Conservation (phyloP, 2,329 filamentous ascomycete species). For the Verticillium isaacii region DNA sequence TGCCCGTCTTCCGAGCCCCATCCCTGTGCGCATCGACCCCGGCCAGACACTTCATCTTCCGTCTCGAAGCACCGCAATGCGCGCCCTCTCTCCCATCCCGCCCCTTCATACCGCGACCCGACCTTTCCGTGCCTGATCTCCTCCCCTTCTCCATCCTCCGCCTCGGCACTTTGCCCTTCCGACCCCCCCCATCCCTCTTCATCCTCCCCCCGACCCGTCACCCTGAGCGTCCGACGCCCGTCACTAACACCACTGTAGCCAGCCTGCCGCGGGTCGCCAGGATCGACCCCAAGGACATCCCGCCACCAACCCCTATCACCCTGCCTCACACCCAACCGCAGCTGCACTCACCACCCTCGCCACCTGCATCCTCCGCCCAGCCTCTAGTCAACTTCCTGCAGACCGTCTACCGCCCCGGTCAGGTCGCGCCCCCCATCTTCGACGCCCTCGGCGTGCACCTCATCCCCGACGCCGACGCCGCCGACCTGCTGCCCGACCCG, state of each 20-base stretch:
- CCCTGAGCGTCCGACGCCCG: background rate
- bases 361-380: conserved; percentile 16
- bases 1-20: conserved; percentile 1
- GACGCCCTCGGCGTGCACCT: conserved; percentile 54
- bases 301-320: conserved; percentile 50
- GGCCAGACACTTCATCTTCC: conserved; percentile 1
- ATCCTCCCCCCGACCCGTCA: background rate
- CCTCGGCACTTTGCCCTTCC: conserved; percentile 3
- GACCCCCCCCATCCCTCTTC: background rate
- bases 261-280: conserved; percentile 17
- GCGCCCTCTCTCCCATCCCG: conserved; percentile 10
- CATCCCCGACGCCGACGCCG: conserved; percentile 40
- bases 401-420: conserved; percentile 46
- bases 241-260: conserved; percentile 5
- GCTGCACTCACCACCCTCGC: conserved; percentile 5
- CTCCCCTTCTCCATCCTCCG: background rate
- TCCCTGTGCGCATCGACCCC: background rate
- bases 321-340: conserved; percentile 40
- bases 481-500: conserved; percentile 49
- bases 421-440: conserved; percentile 45
- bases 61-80: conserved; percentile 11
- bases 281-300: conserved; percentile 45
- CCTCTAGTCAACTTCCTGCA: conserved; percentile 48
- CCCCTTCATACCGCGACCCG: conserved; percentile 19
- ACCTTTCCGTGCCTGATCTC: conserved; percentile 12